Percentiles rank a stretch among this genome's conserved stretches.
Conservation (phyloP, 2,329 filamentous ascomycete species). For the Curvularia sp. region DNA sequence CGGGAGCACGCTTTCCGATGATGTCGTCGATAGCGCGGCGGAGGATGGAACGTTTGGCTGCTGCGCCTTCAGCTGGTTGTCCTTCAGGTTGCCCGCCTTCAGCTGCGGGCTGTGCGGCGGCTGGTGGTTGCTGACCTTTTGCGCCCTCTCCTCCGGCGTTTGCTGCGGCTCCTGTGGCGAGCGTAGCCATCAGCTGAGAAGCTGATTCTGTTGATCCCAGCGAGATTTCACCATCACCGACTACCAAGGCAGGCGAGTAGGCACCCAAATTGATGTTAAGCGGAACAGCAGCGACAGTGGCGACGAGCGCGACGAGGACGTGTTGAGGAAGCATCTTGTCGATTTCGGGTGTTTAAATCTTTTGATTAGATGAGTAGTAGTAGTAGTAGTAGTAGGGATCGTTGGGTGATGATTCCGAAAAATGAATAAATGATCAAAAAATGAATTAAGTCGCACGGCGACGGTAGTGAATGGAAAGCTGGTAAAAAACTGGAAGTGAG, state of each 20-base stretch:
- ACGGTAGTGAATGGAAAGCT: slow-evolving; percentile 38
- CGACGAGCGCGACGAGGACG: slow-evolving; percentile 47
- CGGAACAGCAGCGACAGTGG: slow-evolving; percentile 52
- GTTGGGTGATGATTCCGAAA: slow-evolving; percentile 7
- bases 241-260: slow-evolving; percentile 61
- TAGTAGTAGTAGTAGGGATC: slow-evolving; percentile 12
- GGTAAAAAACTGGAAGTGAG: slow-evolving; percentile 47
- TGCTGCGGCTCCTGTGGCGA: slow-evolving; percentile 52
- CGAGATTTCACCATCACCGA: slow-evolving; percentile 63
- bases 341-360: slow-evolving; percentile 26
- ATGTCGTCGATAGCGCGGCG: slow-evolving; percentile 38
- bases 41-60: slow-evolving; percentile 39
- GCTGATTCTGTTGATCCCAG: slow-evolving; percentile 55
- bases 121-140: slow-evolving; percentile 25
- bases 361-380: slow-evolving; percentile 22
- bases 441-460: slow-evolving; percentile 42
- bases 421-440: slow-evolving; percentile 23
- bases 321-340: slow-evolving; percentile 51
- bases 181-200: slow-evolving; percentile 55
- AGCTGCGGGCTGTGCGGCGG: slow-evolving; percentile 13
- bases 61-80: slow-evolving; percentile 37
- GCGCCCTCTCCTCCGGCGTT: slow-evolving; percentile 28
- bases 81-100: slow-evolving; percentile 23
- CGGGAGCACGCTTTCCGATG: slow-evolving; percentile 39
- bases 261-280: slow-evolving; percentile 63